A percentile compares a stretch with the other conserved stretches of the same genome.
Evolutionary conservation across 73 alveolate genomes (phyloP).

Genomic region (Effrenium voratum): DNA sequence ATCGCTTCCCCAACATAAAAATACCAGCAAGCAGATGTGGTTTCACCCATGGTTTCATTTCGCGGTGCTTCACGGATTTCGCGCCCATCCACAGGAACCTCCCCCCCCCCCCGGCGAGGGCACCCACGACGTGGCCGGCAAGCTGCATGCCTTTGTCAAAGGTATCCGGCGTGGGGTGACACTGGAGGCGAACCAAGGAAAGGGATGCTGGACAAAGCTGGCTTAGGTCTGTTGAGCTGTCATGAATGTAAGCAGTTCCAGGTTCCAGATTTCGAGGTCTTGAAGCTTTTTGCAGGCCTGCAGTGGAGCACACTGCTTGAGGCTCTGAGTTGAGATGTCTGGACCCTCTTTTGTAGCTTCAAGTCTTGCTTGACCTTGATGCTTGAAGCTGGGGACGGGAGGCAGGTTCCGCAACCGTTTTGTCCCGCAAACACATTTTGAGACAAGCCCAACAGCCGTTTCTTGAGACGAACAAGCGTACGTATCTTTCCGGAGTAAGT

Average conservation of each 20-base stretch:
- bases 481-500: background rate
- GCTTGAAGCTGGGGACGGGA: no score
- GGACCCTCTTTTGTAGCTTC: background rate
- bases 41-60: background rate
- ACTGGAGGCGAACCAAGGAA: slow-evolving; percentile 19
- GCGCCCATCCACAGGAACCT: background rate
- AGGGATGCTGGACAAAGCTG: background rate
- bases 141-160: slow-evolving; percentile 43
- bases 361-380: background rate
- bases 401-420: no score
- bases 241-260: background rate
- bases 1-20: background rate
- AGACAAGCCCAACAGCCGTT: no score
- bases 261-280: background rate
- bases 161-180: slow-evolving; percentile 26
- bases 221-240: background rate
- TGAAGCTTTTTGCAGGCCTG: background rate
- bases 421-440: background rate
- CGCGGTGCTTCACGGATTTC: background rate
- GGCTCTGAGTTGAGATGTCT: background rate
- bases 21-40: background rate
- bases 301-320: background rate
- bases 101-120: background rate
- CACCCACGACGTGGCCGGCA: slow-evolving; percentile 53
- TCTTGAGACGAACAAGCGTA: no score